These are phyloP conservation scores for Exserohilum rostratum DNA, from an alignment of 2,329 filamentous ascomycete species.

Conservation along the genomic window DNA sequence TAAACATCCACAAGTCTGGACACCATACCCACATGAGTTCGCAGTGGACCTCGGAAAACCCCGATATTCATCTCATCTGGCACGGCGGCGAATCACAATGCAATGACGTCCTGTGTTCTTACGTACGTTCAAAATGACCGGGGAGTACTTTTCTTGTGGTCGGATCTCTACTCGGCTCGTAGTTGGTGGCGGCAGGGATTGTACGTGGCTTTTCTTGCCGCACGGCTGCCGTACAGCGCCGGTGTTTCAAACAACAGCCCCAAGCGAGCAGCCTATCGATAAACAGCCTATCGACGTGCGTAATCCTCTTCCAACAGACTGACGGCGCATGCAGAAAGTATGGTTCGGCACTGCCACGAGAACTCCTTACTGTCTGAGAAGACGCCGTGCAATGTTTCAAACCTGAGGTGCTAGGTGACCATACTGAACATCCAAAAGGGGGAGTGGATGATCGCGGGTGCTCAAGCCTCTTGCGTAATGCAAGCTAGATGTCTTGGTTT, in stretches of 20 bases:
- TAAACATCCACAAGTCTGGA: background rate
- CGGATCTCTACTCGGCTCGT: constrained; percentile 14
- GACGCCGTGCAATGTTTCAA: constrained; percentile 10
- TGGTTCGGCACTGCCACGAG: constrained; percentile 4
- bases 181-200: constrained; percentile 13
- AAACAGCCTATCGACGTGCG: constrained; percentile 17
- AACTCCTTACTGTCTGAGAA: constrained; percentile 3
- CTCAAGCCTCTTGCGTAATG: background rate
- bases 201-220: constrained; percentile 9
- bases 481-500: constrained; percentile 7
- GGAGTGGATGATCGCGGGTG: background rate
- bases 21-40: background rate
- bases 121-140: constrained; percentile 16
- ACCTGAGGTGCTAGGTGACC: background rate
- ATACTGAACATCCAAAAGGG: background rate
- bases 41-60: constrained; percentile 5
- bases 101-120: constrained; percentile 11
- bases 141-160: constrained; percentile 8
- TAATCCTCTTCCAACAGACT: constrained; percentile 19
- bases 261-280: constrained; percentile 22
- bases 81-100: constrained; percentile 16
- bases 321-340: constrained; percentile 2
- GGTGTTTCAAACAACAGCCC: constrained; percentile 25
- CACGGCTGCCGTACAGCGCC: constrained; percentile 18
- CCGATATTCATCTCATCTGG: constrained; percentile 12